Evolutionary conservation across 2,329 filamentous ascomycete species (phyloP), one percentile per base, ranked within the genome.

Genomic region (Ceratocystis destructans): DNA sequence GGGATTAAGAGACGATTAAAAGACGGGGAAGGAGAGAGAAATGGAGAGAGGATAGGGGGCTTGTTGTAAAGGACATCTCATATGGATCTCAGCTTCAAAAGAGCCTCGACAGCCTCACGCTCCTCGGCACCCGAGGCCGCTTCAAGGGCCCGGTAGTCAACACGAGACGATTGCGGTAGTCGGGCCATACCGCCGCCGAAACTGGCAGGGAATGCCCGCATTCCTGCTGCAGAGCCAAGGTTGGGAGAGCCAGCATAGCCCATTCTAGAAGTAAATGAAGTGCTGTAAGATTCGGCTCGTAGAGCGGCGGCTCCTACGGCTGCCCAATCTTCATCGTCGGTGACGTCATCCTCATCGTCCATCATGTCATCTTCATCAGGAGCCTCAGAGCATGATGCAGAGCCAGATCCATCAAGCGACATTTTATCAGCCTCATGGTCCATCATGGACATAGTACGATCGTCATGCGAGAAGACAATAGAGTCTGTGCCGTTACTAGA

Each of bases 281-380:
- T 81, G 65, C 82, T 80, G 72, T 86, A 86, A 5, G 84, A 87
- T 62, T 82, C 81, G 68, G 83, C 83, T 70, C 92, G 86, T 71
- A 96, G 82, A 70, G 90, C 89, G 65, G 88, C 90, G 37, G 92
- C 90, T 65, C 91, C 93, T 69, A 96, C 88, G 64, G 88, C 85
- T 61, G 89, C 90, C 92, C 93, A 96, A 76, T 97, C 92, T 76
- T 97, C 93, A 73, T 96, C 90, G 73, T 97, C 94, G 28, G 94
- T 97, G 68, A 89, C 83, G 73, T 96, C 90, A 70, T 88, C 87
- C 68, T 89, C 85, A 73, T 95, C 88, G 71, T 90, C 87, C 71
- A 86, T 85, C 78, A 86, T 83, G 70, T 78, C 78, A 69, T 84
- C 80, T 68, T 86, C 82, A 68, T 88, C 84, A 53, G 83, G 83